phyloP scores from a whole-genome alignment of 345 rosid species.

The Erysimum cheiranthoides region DNA sequence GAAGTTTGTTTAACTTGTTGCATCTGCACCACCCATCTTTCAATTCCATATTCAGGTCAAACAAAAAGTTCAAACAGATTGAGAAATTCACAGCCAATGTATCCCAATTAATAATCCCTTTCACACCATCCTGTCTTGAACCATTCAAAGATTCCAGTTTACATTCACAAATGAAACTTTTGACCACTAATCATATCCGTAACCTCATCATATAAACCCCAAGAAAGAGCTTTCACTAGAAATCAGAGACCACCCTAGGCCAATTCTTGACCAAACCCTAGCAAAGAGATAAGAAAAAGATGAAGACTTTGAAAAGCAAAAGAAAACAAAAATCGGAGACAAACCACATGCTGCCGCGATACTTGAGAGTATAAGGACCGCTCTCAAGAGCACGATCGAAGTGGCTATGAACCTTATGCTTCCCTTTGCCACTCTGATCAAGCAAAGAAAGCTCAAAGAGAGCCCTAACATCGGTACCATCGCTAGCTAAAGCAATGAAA shows the following conservation, averaged over 20 bases:
- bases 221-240: not conserved
- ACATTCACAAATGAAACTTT: not conserved
- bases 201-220: not conserved
- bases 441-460: constrained; percentile 80
- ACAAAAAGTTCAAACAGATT: not conserved
- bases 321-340: constrained; percentile 6
- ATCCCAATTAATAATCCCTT: not conserved
- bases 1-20: not conserved
- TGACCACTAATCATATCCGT: not conserved
- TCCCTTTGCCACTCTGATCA: constrained; percentile 87
- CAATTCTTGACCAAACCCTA: constrained; percentile 21
- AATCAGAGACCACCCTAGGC: not conserved
- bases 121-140: not conserved
- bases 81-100: constrained; percentile 10
- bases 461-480: constrained; percentile 90
- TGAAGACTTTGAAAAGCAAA: not conserved
- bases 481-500: constrained; percentile 94
- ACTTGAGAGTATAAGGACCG: constrained; percentile 93
- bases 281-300: not conserved
- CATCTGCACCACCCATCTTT: not conserved
- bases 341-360: constrained; percentile 95
- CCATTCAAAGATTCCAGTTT: not conserved
- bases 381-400: constrained; percentile 91
- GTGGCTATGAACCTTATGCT: constrained; percentile 91
- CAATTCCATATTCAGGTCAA: not conserved